Base-by-base conservation (phyloP, 345 rosid species). In the Citrus trifoliata region DNA sequence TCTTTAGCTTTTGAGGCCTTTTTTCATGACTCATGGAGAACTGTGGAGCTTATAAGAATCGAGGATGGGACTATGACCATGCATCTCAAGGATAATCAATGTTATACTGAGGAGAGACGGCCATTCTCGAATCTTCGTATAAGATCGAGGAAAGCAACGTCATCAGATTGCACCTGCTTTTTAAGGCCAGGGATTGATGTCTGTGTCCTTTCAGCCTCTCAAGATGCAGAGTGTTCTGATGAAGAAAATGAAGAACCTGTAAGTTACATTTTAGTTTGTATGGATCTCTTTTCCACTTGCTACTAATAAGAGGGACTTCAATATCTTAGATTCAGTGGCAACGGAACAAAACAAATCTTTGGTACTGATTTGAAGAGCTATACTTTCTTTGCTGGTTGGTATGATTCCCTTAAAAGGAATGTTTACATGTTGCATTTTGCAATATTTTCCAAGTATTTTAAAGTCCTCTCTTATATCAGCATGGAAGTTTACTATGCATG, bases 171-270 rank as follows among this genome's bases (percentile, higher is more conserved):
- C 82, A 87, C 86, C 38, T 89, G 92, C 81, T 87, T 89, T 79
- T 67, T 95, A 80, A 92, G 99, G 83, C 90, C 92, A 21, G 89
- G 97, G 27, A 37, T 93, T 66, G 99, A 95, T 81, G 81, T 95
- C 77, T 92, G 97, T 22, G 87, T 92, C 68, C 88, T 91, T 67
- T 82, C 85, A 77, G 19, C 68, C 18, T 22, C 85, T 7, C 71
- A 77, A 67, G 62, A 55, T 60, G 37, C 62, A 22, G 85, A 65
- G 35, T 62, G 16, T 77, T 51, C 79, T 8, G 83, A 84, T 59
- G 90, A 81, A 46, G 86, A 80, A 65, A 79, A 79, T 73, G 30
- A 67, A 62, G 86, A 85, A 28, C 88, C 87, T 53, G 94, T 88
- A 82, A 83, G 84, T 75, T 75, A 37, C 58, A 28, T 48, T 62